Evolutionary conservation across 1,284 basidiomycete genomes (phyloP), one percentile per base, ranked within the genome.

Genomic region (Lentinus polychrous): DNA sequence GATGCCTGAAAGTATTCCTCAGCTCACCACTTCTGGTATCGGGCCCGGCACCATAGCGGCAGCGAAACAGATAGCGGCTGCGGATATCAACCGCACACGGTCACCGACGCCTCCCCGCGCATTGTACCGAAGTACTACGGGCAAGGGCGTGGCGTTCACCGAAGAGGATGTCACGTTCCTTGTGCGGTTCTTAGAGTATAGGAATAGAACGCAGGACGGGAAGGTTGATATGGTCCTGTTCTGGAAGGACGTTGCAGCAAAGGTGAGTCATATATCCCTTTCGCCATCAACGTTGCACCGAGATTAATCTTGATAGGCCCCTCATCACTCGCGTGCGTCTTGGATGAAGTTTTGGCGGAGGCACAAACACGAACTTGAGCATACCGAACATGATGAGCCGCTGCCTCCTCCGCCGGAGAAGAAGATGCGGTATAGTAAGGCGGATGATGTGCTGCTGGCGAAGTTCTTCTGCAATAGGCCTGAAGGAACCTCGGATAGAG

Each of bases 281-380:
- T 36, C n/a, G 35, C 34, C 12, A 8, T 8, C 14, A 14, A 42
- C 20, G 14, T 20, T 42, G 23, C 7, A 14, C 40, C 8, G 8
- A 23, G 17, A 5, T 37, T 45, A 24, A n/a, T n/a, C n/a, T n/a
- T n/a, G 44, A 15, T 49, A 87, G 83, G 87, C 86, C 0, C 87
- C 88, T 1, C 87, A 91, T 63, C 87, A 91, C 58, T 90, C 88
- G 20, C 80, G 86, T 22, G 87, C 88, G 43, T 90, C 87, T 2
- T 91, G 87, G 87, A 88, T 91, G 86, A 91, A 91, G 64, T 91
- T 82, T 65, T 91, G 86, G 75, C 75, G 87, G 12, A 72, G 87
- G 50, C 87, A 91, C 61, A 87, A 86, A 55, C 87, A 91, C 57
- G 88, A 91, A 56, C 67, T 89, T 17, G 73, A 83, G 42, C 76